These are phyloP conservation scores for Cyclotella distinguenda DNA, from an alignment of 108 stramenopile species.

Conservation along the genomic window DNA sequence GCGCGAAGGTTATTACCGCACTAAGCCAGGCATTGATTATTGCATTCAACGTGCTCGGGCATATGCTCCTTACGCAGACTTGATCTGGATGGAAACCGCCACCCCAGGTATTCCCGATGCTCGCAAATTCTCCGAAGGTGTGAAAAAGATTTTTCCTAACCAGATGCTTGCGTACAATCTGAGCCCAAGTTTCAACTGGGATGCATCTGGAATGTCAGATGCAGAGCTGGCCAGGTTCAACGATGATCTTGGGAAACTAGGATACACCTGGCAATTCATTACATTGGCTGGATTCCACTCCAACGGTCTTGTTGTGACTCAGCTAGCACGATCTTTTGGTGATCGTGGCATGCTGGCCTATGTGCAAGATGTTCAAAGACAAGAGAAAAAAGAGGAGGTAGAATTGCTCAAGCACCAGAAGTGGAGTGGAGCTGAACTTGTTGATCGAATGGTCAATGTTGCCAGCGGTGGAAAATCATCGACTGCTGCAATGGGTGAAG, in stretches of 20 bases:
- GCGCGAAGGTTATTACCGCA: conserved; percentile 93
- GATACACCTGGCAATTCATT: conserved; percentile 93
- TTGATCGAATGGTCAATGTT: conserved; percentile 90
- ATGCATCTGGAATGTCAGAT: conserved; percentile 90
- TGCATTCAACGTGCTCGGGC: conserved; percentile 90
- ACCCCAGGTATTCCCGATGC: conserved; percentile 82
- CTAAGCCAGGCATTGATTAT: conserved; percentile 89
- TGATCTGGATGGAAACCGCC: conserved; percentile 96
- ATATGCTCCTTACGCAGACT: conserved; percentile 88
- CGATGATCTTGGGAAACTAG: conserved; percentile 86
- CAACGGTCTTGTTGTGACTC: conserved; percentile 87
- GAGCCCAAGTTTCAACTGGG: conserved; percentile 96
- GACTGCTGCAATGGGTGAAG: conserved; percentile 93
- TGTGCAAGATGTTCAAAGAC: conserved; percentile 90
- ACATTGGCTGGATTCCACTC: conserved; percentile 96
- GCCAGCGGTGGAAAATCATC: conserved; percentile 88
- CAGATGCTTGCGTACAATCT: conserved; percentile 97
- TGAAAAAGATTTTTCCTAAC: conserved; percentile 68
- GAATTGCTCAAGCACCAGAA: conserved; percentile 92
- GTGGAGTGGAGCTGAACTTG: conserved; percentile 95
- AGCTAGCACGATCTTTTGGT: conserved; percentile 85
- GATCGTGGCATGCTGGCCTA: conserved; percentile 91
- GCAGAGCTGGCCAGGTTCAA: conserved; percentile 82
- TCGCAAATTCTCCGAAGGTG: conserved; percentile 73
- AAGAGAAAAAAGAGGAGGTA: conserved; percentile 85